Percentiles rank a stretch among this genome's conserved stretches.
These are phyloP conservation scores for Macrophomina phaseolina DNA, from an alignment of 2,329 filamentous ascomycete genomes.

Conservation along the genomic window DNA sequence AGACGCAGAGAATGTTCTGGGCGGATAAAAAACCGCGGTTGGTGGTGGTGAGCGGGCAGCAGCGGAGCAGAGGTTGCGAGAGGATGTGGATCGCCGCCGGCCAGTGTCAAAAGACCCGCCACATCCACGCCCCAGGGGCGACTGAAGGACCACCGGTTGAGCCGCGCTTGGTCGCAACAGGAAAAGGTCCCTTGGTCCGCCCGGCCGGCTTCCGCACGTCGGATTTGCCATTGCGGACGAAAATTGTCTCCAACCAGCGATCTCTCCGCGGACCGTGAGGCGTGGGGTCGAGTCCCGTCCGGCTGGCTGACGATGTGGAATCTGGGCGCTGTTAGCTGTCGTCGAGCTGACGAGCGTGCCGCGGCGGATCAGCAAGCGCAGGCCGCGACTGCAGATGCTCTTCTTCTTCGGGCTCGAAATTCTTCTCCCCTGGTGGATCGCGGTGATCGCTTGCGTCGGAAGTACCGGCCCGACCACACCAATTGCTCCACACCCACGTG, in stretches of 20 bases:
- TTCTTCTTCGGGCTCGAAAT: background rate
- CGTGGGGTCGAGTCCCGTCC: background rate
- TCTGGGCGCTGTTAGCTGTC: background rate
- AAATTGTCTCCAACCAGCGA: background rate
- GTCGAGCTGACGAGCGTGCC: too few relatives aligned
- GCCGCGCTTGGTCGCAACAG: background rate
- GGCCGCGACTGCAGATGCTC: too few relatives aligned
- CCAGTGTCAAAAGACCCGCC: conserved; percentile 3
- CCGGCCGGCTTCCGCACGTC: background rate
- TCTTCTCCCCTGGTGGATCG: background rate
- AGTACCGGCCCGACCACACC: background rate
- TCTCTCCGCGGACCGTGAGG: background rate
- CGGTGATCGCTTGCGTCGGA: background rate
- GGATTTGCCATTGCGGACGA: background rate
- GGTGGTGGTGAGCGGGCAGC: background rate
- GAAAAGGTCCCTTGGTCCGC: conserved; percentile 4
- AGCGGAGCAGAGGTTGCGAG: background rate
- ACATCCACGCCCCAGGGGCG: conserved; percentile 17
- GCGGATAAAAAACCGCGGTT: too few relatives aligned
- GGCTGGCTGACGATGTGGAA: background rate
- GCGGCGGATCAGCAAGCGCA: too few relatives aligned
- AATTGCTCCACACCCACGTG: conserved; percentile 8
- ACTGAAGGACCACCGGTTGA: background rate
- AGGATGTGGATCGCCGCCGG: conserved; percentile 7
- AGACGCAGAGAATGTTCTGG: too few relatives aligned